phyloP scores from a whole-genome alignment of 345 rosid genomes.

The Citrus medica region DNA sequence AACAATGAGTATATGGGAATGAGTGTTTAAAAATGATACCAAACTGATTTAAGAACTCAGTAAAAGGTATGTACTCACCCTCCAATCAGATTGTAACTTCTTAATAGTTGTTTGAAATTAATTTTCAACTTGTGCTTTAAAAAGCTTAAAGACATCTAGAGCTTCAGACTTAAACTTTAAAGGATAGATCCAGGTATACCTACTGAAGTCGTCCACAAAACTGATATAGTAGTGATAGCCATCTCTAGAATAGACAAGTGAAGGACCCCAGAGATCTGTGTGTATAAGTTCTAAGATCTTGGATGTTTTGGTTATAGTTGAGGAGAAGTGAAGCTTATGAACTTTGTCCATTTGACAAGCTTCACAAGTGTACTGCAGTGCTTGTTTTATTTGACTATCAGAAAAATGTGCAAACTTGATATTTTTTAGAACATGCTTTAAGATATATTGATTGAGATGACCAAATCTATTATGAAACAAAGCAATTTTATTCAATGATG shows the following conservation, averaged over 20 bases:
- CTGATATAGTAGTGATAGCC: neutral
- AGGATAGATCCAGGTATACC: neutral
- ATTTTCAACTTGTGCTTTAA: neutral
- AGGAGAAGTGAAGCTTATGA: neutral
- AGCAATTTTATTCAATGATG: too few species aligned
- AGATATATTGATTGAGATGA: too few species aligned
- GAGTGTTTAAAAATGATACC: too few species aligned
- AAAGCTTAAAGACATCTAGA: neutral
- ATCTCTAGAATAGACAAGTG: neutral
- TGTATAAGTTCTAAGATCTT: neutral
- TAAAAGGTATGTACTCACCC: too few species aligned
- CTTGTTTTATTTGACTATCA: too few species aligned
- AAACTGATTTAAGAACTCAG: too few species aligned
- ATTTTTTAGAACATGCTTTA: too few species aligned
- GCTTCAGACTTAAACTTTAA: neutral
- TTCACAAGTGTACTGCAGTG: too few species aligned
- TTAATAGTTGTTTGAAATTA: too few species aligned
- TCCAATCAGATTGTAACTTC: too few species aligned
- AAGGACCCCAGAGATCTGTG: neutral
- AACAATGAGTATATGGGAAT: rapidly evolving
- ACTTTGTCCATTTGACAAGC: neutral
- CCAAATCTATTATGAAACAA: too few species aligned
- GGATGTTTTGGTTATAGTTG: rapidly evolving
- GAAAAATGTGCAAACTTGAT: too few species aligned
- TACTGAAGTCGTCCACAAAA: neutral